phyloP scores from a whole-genome alignment of 441 rosid genomes.

The Erodium chrysanthum region DNA sequence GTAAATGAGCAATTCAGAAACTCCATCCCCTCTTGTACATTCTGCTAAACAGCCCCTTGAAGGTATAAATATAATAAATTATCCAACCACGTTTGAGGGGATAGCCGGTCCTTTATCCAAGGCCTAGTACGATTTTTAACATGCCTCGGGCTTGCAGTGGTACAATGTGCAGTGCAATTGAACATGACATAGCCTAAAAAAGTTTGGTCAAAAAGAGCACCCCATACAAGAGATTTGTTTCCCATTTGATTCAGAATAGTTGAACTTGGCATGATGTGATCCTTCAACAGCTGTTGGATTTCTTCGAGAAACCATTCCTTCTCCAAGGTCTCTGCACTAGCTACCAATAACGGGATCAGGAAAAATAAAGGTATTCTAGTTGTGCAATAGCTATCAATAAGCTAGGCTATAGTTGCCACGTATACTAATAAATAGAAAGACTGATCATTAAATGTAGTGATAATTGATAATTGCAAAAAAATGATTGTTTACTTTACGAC shows the following conservation, averaged over 20 bases:
- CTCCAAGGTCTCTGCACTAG: slow-evolving; percentile 1
- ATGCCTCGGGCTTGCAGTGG: no score
- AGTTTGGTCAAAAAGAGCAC: not conserved
- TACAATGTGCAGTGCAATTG: not conserved
- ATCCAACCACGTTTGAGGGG: not conserved
- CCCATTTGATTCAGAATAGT: not conserved
- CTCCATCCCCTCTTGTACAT: not conserved
- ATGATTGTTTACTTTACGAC: no score
- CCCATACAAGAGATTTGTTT: not conserved
- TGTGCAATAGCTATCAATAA: not conserved
- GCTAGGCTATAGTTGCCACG: not conserved
- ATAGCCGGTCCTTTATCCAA: not conserved
- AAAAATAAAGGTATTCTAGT: no score
- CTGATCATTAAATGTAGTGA: no score
- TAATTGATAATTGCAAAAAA: no score
- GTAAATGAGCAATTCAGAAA: not conserved
- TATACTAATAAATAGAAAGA: not conserved
- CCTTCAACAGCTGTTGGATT: not conserved
- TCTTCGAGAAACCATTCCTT: not conserved
- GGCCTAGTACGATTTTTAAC: no score
- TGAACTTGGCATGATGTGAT: not conserved
- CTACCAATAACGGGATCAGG: no score
- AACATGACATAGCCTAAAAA: not conserved
- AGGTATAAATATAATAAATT: not conserved
- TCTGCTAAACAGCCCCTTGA: not conserved